Evolutionary conservation across 2,329 filamentous ascomycete genomes (phyloP), one percentile per base, ranked within the genome.

Genomic region (Exophiala sp.): DNA sequence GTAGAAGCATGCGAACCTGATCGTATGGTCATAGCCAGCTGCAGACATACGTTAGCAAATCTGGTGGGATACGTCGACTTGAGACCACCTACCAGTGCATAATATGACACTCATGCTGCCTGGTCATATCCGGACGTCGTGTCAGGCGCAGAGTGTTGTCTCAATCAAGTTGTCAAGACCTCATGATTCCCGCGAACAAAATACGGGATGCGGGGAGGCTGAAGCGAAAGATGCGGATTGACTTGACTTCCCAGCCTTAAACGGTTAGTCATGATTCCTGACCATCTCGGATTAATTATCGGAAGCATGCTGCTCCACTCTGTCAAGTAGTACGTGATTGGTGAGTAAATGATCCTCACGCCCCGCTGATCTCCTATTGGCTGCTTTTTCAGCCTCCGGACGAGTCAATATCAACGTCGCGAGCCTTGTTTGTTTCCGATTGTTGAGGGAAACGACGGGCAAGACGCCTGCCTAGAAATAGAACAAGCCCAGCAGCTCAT

Each of bases 11-110:
- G 19, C 72, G 62, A 73, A 85, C 83, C 83, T 76, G 58, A 88
- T 87, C 23, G 83, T 87, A 68, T 86, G 83, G 67, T 86, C 83
- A 68, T 86, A 86, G 56, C 83, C 83, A 63, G 83, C 83, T 80
- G 66, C 53, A 57, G 19, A 44, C 21, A 23, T n/a, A 37, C 7
- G 53, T 50, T 43, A 62, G 61, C 57, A 58, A 52, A 47, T 56
- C 46, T 53, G 47, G 22, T 38, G 23, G 19, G 7, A 18, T 2
- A 19, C 18, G 14, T 34, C 6, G 34, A 18, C 14, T 19, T 18
- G 5, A 7, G 4, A 37, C 10, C 6, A 60, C 73, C 65, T 68
- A 82, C 80, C 80, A 53, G 81, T 84, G 62, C 80, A 83, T 30
- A 84, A 71, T 62, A 84, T 83, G 54, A 84, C 81, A 58, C 79